A percentile compares a stretch with the other conserved stretches of the same genome.
Conservation (phyloP, 805 yeast genomes). For the Sugiyamaella floridensis region DNA sequence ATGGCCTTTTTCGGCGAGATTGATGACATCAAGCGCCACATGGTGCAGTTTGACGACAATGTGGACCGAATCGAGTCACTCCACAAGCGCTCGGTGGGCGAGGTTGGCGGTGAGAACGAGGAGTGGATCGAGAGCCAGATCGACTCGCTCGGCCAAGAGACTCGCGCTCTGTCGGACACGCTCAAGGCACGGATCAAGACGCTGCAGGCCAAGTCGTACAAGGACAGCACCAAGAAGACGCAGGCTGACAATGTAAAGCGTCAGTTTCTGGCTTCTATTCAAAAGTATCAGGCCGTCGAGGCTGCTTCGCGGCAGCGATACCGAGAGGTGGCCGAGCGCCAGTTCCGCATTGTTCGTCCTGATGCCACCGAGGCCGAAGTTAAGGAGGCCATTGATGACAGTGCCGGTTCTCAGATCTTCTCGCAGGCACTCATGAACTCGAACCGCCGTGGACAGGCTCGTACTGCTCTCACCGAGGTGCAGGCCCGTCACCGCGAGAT, state of each 20-base stretch:
- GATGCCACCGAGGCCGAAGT: constrained; percentile 67
- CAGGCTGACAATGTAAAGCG: constrained; percentile 87
- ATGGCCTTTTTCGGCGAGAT: constrained; percentile 63
- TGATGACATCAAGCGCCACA: constrained; percentile 58
- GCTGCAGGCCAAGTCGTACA: constrained; percentile 48
- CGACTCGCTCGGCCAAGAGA: constrained; percentile 69
- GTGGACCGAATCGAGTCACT: constrained; percentile 62
- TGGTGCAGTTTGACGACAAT: constrained; percentile 63
- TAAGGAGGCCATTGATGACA: constrained; percentile 75
- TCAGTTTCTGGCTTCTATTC: constrained; percentile 78
- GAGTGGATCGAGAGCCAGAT: constrained; percentile 64
- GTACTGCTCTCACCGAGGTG: constrained; percentile 90
- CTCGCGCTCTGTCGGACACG: constrained; percentile 65
- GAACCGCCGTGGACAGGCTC: constrained; percentile 59
- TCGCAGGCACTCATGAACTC: constrained; percentile 61
- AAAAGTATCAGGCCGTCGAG: constrained; percentile 80
- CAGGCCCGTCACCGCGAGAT: constrained; percentile 93
- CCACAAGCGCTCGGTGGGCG: constrained; percentile 65
- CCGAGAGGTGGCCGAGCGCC: constrained; percentile 84
- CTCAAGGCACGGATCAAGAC: constrained; percentile 71
- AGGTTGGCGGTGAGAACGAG: constrained; percentile 58
- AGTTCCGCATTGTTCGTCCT: constrained; percentile 64
- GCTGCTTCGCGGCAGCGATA: constrained; percentile 79
- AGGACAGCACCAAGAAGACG: constrained; percentile 71
- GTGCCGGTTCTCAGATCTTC: constrained; percentile 80